Conservation (phyloP, 495 filamentous ascomycete species). For the Neurospora hispaniola region DNA sequence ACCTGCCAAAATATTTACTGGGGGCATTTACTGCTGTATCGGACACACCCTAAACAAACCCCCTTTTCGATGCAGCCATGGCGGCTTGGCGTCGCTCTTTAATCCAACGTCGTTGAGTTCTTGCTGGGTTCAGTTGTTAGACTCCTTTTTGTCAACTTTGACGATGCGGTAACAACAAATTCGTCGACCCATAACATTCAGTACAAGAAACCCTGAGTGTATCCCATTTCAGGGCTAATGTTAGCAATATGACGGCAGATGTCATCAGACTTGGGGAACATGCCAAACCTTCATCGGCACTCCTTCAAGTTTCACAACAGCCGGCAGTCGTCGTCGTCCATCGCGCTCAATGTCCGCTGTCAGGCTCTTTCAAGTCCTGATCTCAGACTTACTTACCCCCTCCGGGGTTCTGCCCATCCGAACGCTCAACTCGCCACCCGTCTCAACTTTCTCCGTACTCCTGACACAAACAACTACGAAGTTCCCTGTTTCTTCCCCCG, state of each 20-base stretch:
- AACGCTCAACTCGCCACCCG: neutral
- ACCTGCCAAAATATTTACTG: too few relatives aligned
- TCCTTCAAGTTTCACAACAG: neutral
- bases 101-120: neutral
- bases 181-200: too few relatives aligned
- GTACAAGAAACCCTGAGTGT: too few relatives aligned
- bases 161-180: too few relatives aligned
- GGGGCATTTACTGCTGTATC: too few relatives aligned
- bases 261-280: neutral
- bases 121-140: too few relatives aligned
- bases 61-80: neutral
- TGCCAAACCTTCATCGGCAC: neutral
- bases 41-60: too few relatives aligned
- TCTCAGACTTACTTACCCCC: neutral
- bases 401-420: neutral
- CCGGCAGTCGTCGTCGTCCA: neutral
- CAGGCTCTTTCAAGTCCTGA: neutral
- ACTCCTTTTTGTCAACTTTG: neutral
- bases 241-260: neutral
- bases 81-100: neutral
- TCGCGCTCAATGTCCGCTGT: neutral
- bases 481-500: neutral
- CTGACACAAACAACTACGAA: neutral
- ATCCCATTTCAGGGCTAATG: too few relatives aligned
- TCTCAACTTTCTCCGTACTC: neutral